phyloP scores from a whole-genome alignment of 768 basidiomycete genomes.

The Tremella mesenterica region DNA sequence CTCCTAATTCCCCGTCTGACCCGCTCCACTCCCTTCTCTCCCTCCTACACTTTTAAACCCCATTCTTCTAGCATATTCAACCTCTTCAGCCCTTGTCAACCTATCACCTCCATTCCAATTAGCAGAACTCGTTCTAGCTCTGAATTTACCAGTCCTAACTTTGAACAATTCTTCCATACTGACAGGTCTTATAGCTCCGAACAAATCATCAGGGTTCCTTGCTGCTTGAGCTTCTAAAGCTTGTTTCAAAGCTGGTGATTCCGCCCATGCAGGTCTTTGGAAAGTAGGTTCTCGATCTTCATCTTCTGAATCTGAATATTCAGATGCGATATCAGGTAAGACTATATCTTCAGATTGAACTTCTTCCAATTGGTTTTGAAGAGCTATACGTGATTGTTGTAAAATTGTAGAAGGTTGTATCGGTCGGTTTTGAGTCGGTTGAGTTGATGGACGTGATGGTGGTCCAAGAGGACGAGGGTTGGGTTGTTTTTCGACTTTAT shows the following conservation, averaged over 20 bases:
- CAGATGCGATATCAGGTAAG: conserved; percentile 89
- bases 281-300: conserved; percentile 61
- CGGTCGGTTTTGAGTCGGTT: neutral
- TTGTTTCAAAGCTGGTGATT: conserved; percentile 73
- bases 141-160: conserved; percentile 60
- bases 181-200: conserved; percentile 76
- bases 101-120: conserved; percentile 94
- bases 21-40: neutral
- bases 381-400: conserved; percentile 24
- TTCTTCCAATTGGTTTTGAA: conserved; percentile 26
- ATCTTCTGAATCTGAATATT: conserved; percentile 89
- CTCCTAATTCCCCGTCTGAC: too few relatives aligned
- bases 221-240: conserved; percentile 72
- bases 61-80: conserved; percentile 83
- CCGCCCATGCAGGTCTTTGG: conserved; percentile 67
- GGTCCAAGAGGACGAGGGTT: conserved; percentile 28
- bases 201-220: conserved; percentile 70
- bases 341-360: conserved; percentile 46
- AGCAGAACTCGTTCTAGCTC: conserved; percentile 83
- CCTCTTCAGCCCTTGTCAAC: conserved; percentile 72
- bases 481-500: conserved; percentile 3
- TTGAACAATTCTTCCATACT: conserved; percentile 89
- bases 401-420: conserved; percentile 14
- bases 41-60: conserved; percentile 50
- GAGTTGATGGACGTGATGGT: conserved; percentile 13